Evolutionary conservation across 345 rosid genomes (phyloP).

Genomic region (Kernera saxatilis): DNA sequence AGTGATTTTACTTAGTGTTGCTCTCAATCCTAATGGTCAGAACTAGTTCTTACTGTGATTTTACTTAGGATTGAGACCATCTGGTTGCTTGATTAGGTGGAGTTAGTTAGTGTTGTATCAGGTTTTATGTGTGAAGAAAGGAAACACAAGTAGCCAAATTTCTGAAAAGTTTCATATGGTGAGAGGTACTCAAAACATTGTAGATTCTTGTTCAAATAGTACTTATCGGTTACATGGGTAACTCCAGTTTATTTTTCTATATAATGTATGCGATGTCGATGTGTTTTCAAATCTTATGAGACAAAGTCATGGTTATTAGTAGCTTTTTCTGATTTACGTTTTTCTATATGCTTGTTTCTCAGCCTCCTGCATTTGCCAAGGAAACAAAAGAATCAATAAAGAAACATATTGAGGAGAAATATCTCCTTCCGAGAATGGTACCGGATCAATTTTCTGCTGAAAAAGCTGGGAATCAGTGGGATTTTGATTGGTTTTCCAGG

Average conservation of each 20-base stretch:
- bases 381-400: slow-evolving; percentile 72
- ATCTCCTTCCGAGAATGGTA: slow-evolving; percentile 72
- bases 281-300: not conserved
- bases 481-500: slow-evolving; percentile 88
- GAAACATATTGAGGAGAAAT: slow-evolving; percentile 80
- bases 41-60: no score
- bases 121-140: not conserved
- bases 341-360: slow-evolving; percentile 23
- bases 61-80: not conserved
- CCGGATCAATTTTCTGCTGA: slow-evolving; percentile 64
- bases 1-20: not conserved
- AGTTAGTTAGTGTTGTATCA: not conserved
- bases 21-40: not conserved
- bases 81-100: not conserved
- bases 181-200: not conserved
- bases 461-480: slow-evolving; percentile 82
- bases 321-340: not conserved
- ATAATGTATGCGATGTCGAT: not conserved
- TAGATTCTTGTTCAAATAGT: not conserved
- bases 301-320: not conserved
- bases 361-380: slow-evolving; percentile 96
- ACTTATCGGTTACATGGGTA: not conserved
- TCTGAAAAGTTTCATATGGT: not conserved
- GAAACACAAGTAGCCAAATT: slow-evolving; percentile 1
- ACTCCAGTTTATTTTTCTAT: not conserved